Conservation (phyloP, 768 basidiomycete genomes). For the Russula sp. region DNA sequence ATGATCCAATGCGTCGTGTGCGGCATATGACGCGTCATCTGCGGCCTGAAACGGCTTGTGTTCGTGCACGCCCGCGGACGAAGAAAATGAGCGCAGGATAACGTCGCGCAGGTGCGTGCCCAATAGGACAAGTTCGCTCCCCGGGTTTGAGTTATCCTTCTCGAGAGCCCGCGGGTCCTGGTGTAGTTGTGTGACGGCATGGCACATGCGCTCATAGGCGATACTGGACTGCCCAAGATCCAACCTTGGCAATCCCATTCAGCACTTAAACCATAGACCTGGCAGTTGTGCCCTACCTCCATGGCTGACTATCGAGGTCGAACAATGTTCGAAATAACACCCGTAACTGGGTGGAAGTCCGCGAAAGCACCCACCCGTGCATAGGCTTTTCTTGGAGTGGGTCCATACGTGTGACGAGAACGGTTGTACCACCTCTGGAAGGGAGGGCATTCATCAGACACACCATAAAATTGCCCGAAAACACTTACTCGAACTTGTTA, state of each 20-base stretch:
- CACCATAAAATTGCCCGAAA: conserved; percentile 5
- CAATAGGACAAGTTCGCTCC: conserved; percentile 49
- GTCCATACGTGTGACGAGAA: conserved; percentile 57
- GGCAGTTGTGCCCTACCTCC: conserved; percentile 35
- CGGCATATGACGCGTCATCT: conserved; percentile 36
- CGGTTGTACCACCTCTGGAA: conserved; percentile 59
- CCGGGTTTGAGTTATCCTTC: conserved; percentile 23
- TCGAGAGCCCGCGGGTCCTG: conserved; percentile 47
- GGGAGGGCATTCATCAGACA: not conserved
- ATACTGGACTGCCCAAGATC: conserved; percentile 68
- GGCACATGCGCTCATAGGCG: conserved; percentile 60
- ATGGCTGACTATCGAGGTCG: conserved; percentile 41
- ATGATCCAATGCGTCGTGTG: conserved; percentile 37
- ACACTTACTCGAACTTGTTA: conserved; percentile 62
- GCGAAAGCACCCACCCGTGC: conserved; percentile 50
- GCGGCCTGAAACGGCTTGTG: conserved; percentile 36
- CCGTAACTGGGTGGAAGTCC: conserved; percentile 46
- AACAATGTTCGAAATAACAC: conserved; percentile 51
- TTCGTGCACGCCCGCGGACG: conserved; percentile 28
- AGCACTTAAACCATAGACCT: not conserved
- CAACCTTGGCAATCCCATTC: conserved; percentile 33
- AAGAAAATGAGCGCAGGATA: conserved; percentile 51
- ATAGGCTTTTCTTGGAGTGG: conserved; percentile 51
- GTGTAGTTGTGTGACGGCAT: conserved; percentile 53
- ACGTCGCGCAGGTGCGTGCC: conserved; percentile 73